Evolutionary conservation across 2,329 filamentous ascomycete genomes (phyloP), one percentile per base, ranked within the genome.

Genomic region (Aspergillus pseudotamarii): DNA sequence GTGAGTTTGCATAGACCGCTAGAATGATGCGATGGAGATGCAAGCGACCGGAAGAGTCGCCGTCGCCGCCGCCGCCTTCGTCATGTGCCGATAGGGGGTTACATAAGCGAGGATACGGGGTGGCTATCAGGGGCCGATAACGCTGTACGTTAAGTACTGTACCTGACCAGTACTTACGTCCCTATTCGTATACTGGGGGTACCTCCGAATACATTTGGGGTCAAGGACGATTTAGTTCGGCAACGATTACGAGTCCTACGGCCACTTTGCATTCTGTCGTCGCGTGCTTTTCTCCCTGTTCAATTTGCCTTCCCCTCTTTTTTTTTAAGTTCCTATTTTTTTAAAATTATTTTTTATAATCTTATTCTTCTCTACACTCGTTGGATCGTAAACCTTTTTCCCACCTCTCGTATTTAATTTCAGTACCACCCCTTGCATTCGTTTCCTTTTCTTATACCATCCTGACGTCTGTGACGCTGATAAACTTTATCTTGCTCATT

Each of bases 21-120:
- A 14, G 23, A 30, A 41, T 16, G 54, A 30, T 58, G 32, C 32
- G 46, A 46, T 57, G 55, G 59, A 46, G 50, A 66, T 60, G 66
- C 62, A 65, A 57, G 51, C 28, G 59, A 51, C 38, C 38, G 26
- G 36, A 57, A 38, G 30, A 21, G 28, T 58, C 56, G 54, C 43
- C 60, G 54, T 36, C 60, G 62, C 66, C 64, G 64, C 64, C 64
- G 62, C 66, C 64, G 64, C 64, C 64, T 64, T 66, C 66, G 64
- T 67, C 65, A 68, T 68, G 64, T 64, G 64, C 62, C 19, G 48
- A 6, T 23, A 32, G 28, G 2, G 2, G 19, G 28, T 61, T 57
- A 61, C 34, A 57, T 61, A 61, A 61, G 54, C 55, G 32, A 41
- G 6, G 38, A 41, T 12, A 12, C 2, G 6, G 12, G n/a, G n/a